Conservation (phyloP, 805 yeast species). For the Kuraishia ogatae region DNA sequence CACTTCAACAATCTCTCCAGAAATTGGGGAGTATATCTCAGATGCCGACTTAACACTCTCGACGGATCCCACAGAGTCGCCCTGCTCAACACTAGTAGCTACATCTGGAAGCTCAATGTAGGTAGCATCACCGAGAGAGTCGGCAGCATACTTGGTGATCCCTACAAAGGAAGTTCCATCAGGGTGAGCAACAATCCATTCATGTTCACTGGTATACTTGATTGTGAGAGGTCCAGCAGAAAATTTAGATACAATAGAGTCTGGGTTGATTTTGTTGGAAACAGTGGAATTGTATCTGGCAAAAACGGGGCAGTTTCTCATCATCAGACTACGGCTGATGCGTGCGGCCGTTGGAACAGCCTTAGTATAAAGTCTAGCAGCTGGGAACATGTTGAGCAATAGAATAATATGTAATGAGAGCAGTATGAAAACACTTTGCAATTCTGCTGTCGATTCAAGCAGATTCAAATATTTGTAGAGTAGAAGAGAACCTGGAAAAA, state of each 20-base stretch:
- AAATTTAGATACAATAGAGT: slow-evolving; percentile 19
- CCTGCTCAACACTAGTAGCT: slow-evolving; percentile 50
- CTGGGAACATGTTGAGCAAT: neutral
- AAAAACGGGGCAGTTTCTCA: neutral
- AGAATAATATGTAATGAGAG: neutral
- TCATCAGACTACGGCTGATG: neutral
- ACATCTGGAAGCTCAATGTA: slow-evolving; percentile 72
- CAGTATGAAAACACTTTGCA: neutral
- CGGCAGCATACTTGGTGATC: slow-evolving; percentile 90
- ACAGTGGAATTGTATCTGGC: slow-evolving; percentile 13
- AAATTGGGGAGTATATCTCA: slow-evolving; percentile 84
- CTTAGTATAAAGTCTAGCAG: neutral
- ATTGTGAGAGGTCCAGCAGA: slow-evolving; percentile 36
- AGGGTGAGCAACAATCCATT: slow-evolving; percentile 83
- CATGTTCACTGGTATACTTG: slow-evolving; percentile 84
- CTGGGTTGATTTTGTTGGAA: slow-evolving; percentile 20
- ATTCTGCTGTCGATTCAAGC: neutral
- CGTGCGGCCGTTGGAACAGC: neutral
- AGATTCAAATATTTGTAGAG: too few relatives aligned
- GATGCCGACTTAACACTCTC: slow-evolving; percentile 93
- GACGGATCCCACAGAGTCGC: slow-evolving; percentile 86
- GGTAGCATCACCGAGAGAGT: slow-evolving; percentile 95
- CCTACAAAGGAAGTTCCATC: slow-evolving; percentile 85
- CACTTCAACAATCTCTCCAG: slow-evolving; percentile 65
- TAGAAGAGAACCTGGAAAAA: neutral